phyloP scores from a whole-genome alignment of 805 yeast species.

The Yarrowia porcina region DNA sequence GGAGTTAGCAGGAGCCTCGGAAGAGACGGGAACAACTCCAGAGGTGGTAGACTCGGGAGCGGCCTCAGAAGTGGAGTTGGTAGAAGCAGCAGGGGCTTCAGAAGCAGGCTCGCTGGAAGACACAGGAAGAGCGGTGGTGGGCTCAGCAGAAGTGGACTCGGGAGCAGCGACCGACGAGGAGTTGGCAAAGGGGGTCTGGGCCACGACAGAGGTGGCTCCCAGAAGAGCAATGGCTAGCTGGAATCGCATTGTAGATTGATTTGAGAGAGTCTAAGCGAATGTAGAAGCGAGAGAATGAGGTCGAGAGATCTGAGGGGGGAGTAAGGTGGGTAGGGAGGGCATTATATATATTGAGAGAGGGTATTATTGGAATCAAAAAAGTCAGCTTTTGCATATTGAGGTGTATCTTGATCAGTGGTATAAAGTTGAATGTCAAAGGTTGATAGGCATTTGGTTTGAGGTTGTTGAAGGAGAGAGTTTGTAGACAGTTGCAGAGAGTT shows the following conservation, averaged over 20 bases:
- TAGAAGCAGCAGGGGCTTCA: no score
- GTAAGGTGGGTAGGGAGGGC: background rate
- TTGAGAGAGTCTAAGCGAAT: background rate
- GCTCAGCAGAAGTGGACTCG: no score
- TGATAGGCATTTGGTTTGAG: background rate
- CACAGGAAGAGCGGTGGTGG: no score
- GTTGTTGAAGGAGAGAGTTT: no score
- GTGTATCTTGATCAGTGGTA: background rate
- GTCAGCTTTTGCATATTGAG: no score
- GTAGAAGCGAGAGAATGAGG: conserved; percentile 7
- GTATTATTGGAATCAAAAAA: no score
- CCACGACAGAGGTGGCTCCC: background rate
- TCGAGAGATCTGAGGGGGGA: background rate
- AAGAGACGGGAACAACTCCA: background rate
- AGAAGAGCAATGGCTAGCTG: background rate
- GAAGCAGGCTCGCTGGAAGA: no score
- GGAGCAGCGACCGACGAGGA: background rate
- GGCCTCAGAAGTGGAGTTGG: background rate
- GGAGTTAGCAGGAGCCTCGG: background rate
- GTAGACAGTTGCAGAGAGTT: no score
- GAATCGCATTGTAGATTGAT: background rate
- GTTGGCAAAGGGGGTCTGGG: background rate
- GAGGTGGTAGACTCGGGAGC: background rate
- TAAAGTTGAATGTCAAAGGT: background rate
- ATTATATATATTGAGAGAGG: background rate